Evolutionary conservation across 1,284 basidiomycete species (phyloP).

Genomic region (Athelia psychrophila): DNA sequence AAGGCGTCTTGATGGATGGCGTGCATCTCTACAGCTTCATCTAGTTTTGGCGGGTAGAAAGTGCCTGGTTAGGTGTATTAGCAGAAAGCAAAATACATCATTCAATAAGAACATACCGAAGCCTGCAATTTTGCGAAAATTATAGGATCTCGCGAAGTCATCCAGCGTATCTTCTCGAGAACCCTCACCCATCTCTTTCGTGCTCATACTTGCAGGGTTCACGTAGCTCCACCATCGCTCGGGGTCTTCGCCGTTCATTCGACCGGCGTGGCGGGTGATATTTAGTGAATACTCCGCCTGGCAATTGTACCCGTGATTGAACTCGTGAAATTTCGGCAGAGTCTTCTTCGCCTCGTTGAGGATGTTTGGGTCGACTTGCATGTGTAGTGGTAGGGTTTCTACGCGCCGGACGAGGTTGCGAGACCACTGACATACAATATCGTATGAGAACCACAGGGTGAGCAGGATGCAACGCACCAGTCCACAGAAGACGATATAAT

Average conservation of each 20-base stretch:
- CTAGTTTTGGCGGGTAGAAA: not conserved
- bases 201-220: constrained; percentile 8
- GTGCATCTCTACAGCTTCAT: not conserved
- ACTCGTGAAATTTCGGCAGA: constrained; percentile 9
- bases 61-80: not conserved
- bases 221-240: constrained; percentile 12
- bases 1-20: constrained; percentile 1
- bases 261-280: constrained; percentile 4
- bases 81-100: not conserved
- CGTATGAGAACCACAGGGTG: constrained; percentile 9
- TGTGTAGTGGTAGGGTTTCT: not conserved
- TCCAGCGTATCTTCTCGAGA: constrained; percentile 14
- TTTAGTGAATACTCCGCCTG: constrained; percentile 12
- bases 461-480: not conserved
- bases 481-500: constrained; percentile 8
- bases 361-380: not conserved
- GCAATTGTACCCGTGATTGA: constrained; percentile 3
- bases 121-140: constrained; percentile 6
- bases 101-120: constrained; percentile 8
- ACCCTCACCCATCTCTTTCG: constrained; percentile 14
- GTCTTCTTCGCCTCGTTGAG: not conserved
- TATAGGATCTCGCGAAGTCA: constrained; percentile 9
- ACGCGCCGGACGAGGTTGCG: constrained; percentile 6
- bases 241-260: constrained; percentile 12
- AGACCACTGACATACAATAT: constrained; percentile 15